Evolutionary conservation across 768 basidiomycete species (phyloP).

Genomic region (Suillus discolor): DNA sequence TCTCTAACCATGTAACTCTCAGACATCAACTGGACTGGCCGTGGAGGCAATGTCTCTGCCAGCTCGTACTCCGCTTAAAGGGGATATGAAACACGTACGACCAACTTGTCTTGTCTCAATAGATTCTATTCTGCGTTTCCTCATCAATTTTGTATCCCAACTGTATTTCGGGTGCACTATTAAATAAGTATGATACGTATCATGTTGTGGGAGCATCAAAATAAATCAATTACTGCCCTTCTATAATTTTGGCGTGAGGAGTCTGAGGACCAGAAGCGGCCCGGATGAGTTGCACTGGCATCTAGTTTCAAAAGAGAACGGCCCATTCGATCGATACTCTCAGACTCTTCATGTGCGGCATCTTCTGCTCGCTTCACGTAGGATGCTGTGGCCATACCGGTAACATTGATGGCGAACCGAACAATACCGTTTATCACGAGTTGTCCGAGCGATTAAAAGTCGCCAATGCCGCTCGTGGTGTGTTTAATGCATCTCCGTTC

Average conservation of each 20-base stretch:
- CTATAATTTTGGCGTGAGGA: not conserved
- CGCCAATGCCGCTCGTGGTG: slow-evolving; percentile 65
- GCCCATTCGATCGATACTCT: slow-evolving; percentile 5
- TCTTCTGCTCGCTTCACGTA: slow-evolving; percentile 50
- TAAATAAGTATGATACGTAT: slow-evolving; percentile 20
- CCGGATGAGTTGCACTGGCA: not conserved
- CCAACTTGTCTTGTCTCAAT: slow-evolving; percentile 14
- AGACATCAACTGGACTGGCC: slow-evolving; percentile 99
- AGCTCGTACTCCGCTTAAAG: slow-evolving; percentile 75
- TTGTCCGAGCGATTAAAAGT: slow-evolving; percentile 39
- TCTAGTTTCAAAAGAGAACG: not conserved
- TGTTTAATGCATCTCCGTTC: slow-evolving; percentile 15
- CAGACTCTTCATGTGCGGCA: slow-evolving; percentile 63
- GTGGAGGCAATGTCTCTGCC: slow-evolving; percentile 93
- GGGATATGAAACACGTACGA: slow-evolving; percentile 2
- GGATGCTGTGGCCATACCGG: slow-evolving; percentile 17
- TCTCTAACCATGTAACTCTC: slow-evolving; percentile 9
- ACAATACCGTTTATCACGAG: slow-evolving; percentile 20
- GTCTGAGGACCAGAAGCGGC: not conserved
- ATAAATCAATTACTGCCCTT: slow-evolving; percentile 13
- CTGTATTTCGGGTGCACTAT: slow-evolving; percentile 16
- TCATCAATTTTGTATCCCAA: slow-evolving; percentile 9
- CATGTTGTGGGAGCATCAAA: slow-evolving; percentile 17
- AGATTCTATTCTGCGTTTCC: slow-evolving; percentile 19
- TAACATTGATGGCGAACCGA: not conserved